Evolutionary conservation across 1,284 basidiomycete species (phyloP), one percentile per base, ranked within the genome.

Genomic region (Phlebopus sp.): DNA sequence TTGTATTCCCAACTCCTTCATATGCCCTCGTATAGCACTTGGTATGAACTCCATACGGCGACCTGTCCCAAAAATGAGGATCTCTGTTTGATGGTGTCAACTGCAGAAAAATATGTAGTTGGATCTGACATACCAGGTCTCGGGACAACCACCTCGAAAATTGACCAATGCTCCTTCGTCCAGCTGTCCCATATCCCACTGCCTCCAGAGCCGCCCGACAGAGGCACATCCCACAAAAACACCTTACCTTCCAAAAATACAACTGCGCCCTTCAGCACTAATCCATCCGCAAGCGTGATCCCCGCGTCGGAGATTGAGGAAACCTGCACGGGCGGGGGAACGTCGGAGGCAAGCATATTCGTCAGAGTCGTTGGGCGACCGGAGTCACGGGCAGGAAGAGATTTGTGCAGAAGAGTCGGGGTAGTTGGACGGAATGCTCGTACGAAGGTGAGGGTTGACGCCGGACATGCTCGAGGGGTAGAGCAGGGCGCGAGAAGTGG

Each of bases 51-150:
- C 69, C 10, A 88, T 79, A 6, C 74, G 77, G 53, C 75, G 76
- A 0, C 96, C 96, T 0, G 95, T 97, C 0, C 95, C 95, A 15
- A 98, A 73, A 3, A 98, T 67, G 15, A 98, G 69, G 27, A 98
- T 91, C 65, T 98, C 96, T 95, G 57, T 0, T 3, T 37, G 3
- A 8, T 29, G 14, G 25, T 32, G 31, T 13, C 19, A 14, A n/a
- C n/a, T 14, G 11, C 5, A n/a, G 8, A n/a, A 10, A 40, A 21
- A 9, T 4, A 14, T 7, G 32, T 10, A 21, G 7, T 29, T 23
- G 13, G 17, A 29, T 38, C 10, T 14, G 14, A 71, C 83, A 51
- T 57, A 92, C 94, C 94, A 51, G 95, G 94, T 64, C 84, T 82
- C 1, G 93, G 94, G 19, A 86, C 76, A 10, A 91, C 80, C 8